Conservation (phyloP, 129 eudicot species). For the Chrysanthemum makinoi region DNA sequence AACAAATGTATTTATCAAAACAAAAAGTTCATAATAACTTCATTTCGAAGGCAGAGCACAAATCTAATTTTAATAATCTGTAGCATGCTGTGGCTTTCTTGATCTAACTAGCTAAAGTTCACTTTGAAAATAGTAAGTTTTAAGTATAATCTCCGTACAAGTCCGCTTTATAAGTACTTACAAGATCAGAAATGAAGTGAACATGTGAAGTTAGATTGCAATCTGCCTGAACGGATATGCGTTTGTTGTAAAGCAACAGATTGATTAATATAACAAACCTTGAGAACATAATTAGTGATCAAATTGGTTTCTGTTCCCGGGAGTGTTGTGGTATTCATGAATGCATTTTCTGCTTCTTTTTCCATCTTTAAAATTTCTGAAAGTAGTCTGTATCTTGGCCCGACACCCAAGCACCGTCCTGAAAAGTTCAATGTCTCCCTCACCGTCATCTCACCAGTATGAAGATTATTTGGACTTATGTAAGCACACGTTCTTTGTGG, state of each 20-base stretch:
- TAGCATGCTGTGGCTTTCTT: neutral
- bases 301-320: conserved; percentile 30
- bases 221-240: too few relatives aligned
- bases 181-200: neutral
- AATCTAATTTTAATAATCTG: neutral
- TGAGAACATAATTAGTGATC: conserved; percentile 45
- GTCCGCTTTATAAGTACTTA: neutral
- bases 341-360: conserved; percentile 25
- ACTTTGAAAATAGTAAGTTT: too few relatives aligned
- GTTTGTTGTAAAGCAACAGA: too few relatives aligned
- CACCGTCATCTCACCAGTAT: conserved; percentile 52
- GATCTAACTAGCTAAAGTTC: too few relatives aligned
- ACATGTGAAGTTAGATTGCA: neutral
- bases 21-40: neutral
- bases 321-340: conserved; percentile 36
- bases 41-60: neutral
- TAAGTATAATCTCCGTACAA: too few relatives aligned
- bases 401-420: conserved; percentile 49
- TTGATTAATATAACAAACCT: conserved; percentile 29
- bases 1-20: neutral
- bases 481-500: conserved; percentile 55
- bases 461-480: conserved; percentile 45
- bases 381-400: conserved; percentile 36
- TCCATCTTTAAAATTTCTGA: conserved; percentile 34
- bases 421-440: conserved; percentile 52